These are phyloP conservation scores for Amaranthus cruentus DNA, from an alignment of 148 eudicot species.

Conservation along the genomic window DNA sequence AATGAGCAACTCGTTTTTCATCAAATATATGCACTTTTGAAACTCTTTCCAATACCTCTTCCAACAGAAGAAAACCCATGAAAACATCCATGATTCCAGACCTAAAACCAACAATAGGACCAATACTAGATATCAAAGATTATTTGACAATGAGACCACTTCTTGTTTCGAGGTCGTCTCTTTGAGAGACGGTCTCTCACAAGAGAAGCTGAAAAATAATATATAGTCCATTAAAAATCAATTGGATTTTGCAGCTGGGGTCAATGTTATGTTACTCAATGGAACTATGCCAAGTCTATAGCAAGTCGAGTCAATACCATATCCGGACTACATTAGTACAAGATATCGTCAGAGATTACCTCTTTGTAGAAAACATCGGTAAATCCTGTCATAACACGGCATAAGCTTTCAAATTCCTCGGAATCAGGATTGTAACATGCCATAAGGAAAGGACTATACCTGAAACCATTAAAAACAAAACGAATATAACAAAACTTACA, in stretches of 20 bases:
- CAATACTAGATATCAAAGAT: no score
- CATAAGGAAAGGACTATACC: slow-evolving; percentile 99
- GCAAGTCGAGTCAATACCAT: background rate
- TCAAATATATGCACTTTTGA: background rate
- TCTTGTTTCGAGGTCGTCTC: no score
- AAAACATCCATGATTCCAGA: no score
- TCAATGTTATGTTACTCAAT: no score
- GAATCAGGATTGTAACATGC: slow-evolving; percentile 93
- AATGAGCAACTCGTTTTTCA: background rate
- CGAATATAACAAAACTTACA: background rate
- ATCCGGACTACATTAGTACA: background rate
- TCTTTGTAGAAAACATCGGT: slow-evolving; percentile 84
- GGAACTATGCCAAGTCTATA: no score
- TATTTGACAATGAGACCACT: no score
- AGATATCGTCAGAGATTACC: slow-evolving; percentile 33
- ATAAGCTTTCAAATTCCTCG: slow-evolving; percentile 90
- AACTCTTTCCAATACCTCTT: background rate
- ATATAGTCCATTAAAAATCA: no score
- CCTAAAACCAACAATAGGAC: no score
- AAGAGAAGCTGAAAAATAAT: no score
- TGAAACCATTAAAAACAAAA: slow-evolving; percentile 27
- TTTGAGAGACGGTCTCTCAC: no score
- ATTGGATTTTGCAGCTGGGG: no score
- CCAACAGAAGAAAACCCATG: background rate
- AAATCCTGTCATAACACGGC: slow-evolving; percentile 99